Evolutionary conservation across 371 early-diverging fungal species (phyloP).

Genomic region (Parasitella parasitica): DNA sequence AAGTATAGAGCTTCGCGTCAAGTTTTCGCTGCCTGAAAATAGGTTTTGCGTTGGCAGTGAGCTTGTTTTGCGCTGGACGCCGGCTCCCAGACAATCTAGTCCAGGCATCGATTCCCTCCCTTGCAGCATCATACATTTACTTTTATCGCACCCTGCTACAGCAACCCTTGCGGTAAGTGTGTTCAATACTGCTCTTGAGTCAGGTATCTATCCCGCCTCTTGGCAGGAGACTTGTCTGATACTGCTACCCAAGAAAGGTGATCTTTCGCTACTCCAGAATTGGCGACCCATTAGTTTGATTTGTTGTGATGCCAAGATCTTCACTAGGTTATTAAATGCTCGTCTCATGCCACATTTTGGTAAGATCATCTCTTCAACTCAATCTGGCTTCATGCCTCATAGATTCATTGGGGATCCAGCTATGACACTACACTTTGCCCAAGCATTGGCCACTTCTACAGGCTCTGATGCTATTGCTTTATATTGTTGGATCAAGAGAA

Average conservation of each 20-base stretch:
- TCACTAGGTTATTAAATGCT: slow-evolving; percentile 14
- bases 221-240: slow-evolving; percentile 29
- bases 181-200: no score
- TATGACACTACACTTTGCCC: neutral
- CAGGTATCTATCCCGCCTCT: no score
- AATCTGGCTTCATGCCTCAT: slow-evolving; percentile 12
- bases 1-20: no score
- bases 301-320: slow-evolving; percentile 14
- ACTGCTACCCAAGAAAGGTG: slow-evolving; percentile 26
- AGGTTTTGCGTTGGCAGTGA: no score
- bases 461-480: slow-evolving; percentile 1
- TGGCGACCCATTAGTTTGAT: slow-evolving; percentile 24
- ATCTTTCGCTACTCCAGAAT: slow-evolving; percentile 9
- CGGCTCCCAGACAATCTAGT: no score
- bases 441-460: neutral
- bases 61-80: no score
- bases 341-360: neutral
- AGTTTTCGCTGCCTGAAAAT: no score
- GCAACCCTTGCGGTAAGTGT: neutral
- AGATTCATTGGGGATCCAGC: slow-evolving; percentile 15
- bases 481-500: slow-evolving; percentile 19
- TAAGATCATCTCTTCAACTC: neutral
- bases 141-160: neutral
- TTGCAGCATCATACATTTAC: slow-evolving; percentile 12
- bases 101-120: slow-evolving; percentile 30